Conservation (phyloP, 306 rosid genomes). For the Ammopiptanthus mongolicus region DNA sequence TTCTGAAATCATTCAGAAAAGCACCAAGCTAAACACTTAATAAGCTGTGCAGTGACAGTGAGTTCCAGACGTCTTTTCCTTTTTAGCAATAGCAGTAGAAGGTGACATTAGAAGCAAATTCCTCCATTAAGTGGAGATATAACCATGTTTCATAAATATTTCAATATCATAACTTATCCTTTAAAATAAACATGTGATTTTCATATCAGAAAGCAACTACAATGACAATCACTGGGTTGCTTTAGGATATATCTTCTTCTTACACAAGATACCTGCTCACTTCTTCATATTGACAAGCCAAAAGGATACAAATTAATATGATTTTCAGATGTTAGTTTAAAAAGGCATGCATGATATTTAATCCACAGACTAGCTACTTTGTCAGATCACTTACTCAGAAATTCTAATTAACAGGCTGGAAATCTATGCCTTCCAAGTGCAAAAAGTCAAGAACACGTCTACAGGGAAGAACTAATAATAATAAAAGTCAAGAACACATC, state of each 20-base stretch:
- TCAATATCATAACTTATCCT: background rate
- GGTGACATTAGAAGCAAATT: too few relatives aligned
- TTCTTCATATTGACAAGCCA: too few relatives aligned
- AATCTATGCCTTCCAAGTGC: background rate
- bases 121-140: background rate
- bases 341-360: background rate
- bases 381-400: too few relatives aligned
- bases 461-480: background rate
- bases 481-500: too few relatives aligned
- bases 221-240: background rate
- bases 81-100: background rate
- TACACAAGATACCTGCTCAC: background rate
- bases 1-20: too few relatives aligned
- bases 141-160: background rate
- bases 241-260: background rate
- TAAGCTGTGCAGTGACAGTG: background rate
- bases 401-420: too few relatives aligned
- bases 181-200: background rate
- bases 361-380: too few relatives aligned
- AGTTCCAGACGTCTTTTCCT: background rate
- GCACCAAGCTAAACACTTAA: background rate
- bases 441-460: background rate
- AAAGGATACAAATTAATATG: background rate
- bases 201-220: background rate
- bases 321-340: background rate